Percentiles rank a stretch among this genome's conserved stretches.
These are phyloP conservation scores for Pichia paraexigua DNA, from an alignment of 805 yeast genomes.

Conservation along the genomic window DNA sequence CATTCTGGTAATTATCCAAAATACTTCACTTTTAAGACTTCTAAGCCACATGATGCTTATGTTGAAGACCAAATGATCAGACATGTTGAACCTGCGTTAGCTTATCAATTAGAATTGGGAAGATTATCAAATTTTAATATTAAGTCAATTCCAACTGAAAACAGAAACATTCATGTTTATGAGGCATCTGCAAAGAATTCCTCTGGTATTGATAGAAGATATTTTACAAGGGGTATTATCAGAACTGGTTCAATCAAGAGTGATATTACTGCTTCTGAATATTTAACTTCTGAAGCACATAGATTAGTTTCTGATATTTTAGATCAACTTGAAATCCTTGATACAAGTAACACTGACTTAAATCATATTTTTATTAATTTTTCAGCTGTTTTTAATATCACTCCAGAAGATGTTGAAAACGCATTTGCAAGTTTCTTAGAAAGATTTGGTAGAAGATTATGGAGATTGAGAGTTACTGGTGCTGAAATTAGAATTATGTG, in stretches of 20 bases:
- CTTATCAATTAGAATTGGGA: constrained; percentile 92
- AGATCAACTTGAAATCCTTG: constrained; percentile 90
- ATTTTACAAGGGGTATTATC: constrained; percentile 93
- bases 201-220: constrained; percentile 80
- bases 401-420: constrained; percentile 93
- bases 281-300: constrained; percentile 92
- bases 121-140: constrained; percentile 92
- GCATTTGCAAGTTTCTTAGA: constrained; percentile 98
- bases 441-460: constrained; percentile 91
- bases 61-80: constrained; percentile 88
- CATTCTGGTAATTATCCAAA: constrained; percentile 84
- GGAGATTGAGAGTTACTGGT: constrained; percentile 94
- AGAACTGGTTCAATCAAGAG: constrained; percentile 93
- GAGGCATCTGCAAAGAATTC: constrained; percentile 95
- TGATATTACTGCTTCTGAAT: constrained; percentile 87
- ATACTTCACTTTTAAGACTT: constrained; percentile 78
- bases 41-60: constrained; percentile 57
- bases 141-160: constrained; percentile 91
- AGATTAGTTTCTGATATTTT: constrained; percentile 92
- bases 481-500: constrained; percentile 97
- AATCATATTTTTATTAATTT: constrained; percentile 97
- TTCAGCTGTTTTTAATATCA: constrained; percentile 88
- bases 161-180: constrained; percentile 94
- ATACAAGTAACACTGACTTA: constrained; percentile 89
- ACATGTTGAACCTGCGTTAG: constrained; percentile 97